Percentiles rank a stretch among this genome's conserved stretches.
Conservation (phyloP, 768 basidiomycete species). For the Macrocybe gigantea region DNA sequence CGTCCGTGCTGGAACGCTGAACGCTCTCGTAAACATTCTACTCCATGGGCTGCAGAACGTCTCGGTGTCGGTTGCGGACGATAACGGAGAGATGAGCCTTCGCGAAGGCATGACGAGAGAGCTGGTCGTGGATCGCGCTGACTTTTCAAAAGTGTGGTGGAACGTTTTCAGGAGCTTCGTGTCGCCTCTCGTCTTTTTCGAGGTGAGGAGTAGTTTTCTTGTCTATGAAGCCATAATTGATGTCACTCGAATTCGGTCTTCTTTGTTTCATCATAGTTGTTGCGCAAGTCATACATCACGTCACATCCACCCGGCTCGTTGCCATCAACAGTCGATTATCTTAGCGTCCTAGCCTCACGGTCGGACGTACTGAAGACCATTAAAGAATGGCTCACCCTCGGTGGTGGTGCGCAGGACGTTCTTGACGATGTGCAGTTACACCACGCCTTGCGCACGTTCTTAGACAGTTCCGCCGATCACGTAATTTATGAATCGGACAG, state of each 20-base stretch:
- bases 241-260: background rate
- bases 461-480: conserved; percentile 51
- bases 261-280: conserved; percentile 38
- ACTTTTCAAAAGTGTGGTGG: conserved; percentile 82
- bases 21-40: conserved; percentile 66
- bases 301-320: conserved; percentile 37
- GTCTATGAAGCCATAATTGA: background rate
- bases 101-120: conserved; percentile 70
- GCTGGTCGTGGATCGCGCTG: conserved; percentile 62
- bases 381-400: conserved; percentile 65
- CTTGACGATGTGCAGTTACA: conserved; percentile 67
- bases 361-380: conserved; percentile 60
- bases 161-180: conserved; percentile 78
- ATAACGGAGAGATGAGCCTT: conserved; percentile 81
- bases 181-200: conserved; percentile 76
- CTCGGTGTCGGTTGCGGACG: conserved; percentile 77
- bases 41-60: conserved; percentile 74
- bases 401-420: conserved; percentile 75
- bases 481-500: conserved; percentile 34
- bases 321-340: conserved; percentile 38
- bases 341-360: conserved; percentile 46
- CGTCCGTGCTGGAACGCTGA: conserved; percentile 75
- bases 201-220: conserved; percentile 41
- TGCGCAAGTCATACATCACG: conserved; percentile 68
- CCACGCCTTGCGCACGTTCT: conserved; percentile 51